A percentile compares a stretch with the other conserved stretches of the same genome.
phyloP scores from a whole-genome alignment of 805 yeast species.

The Candida ovalis region DNA sequence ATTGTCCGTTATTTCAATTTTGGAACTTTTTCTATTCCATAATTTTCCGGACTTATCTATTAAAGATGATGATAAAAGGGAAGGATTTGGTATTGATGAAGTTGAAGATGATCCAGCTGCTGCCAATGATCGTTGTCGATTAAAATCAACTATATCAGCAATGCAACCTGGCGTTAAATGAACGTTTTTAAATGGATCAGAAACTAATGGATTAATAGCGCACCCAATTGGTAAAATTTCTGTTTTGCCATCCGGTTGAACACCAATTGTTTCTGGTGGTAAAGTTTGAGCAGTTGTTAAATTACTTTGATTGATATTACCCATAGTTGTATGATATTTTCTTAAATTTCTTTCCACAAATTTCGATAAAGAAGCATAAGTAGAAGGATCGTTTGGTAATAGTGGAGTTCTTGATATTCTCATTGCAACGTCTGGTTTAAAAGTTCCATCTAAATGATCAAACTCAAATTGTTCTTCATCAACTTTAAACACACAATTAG shows the following conservation, averaged over 20 bases:
- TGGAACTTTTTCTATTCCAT: conserved; percentile 13
- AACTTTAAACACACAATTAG: conserved; percentile 28
- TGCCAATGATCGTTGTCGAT: neutral
- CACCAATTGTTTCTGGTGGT: conserved; percentile 31
- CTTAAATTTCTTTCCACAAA: conserved; percentile 43
- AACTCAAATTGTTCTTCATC: conserved; percentile 31
- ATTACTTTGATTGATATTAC: conserved; percentile 35
- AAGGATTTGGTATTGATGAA: neutral
- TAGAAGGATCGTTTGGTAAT: conserved; percentile 40
- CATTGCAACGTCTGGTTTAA: conserved; percentile 29
- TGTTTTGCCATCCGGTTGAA: conserved; percentile 29
- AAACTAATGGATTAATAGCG: conserved; percentile 45
- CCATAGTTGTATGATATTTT: conserved; percentile 33
- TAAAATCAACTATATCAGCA: conserved; percentile 24
- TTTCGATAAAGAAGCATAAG: conserved; percentile 50
- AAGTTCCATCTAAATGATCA: conserved; percentile 30
- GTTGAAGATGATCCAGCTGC: neutral
- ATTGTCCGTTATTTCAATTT: conserved; percentile 5
- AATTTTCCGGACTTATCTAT: conserved; percentile 4
- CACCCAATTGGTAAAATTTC: conserved; percentile 46
- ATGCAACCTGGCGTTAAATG: conserved; percentile 55
- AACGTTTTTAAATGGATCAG: conserved; percentile 51
- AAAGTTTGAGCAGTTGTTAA: conserved; percentile 37
- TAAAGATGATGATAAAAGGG: neutral
- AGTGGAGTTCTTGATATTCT: conserved; percentile 36